phyloP scores from a whole-genome alignment of 768 basidiomycete species.

The Xanthoconium purpureum region DNA sequence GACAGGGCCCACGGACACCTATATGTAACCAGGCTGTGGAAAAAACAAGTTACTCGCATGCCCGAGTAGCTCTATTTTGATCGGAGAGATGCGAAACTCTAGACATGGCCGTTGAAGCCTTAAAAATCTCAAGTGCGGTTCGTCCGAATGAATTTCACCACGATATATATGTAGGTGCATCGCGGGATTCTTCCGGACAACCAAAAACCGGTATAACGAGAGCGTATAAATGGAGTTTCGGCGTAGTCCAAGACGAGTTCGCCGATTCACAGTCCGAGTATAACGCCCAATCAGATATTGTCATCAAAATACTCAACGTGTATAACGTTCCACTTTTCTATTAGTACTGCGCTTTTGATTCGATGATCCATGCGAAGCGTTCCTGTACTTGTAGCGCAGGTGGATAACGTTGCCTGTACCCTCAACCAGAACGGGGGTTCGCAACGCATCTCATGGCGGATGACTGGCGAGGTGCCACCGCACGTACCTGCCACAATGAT shows the following conservation, averaged over 20 bases:
- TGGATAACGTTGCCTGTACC: slow-evolving; percentile 23
- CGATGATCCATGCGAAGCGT: slow-evolving; percentile 20
- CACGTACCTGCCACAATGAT: slow-evolving; percentile 20
- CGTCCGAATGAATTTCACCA: slow-evolving; percentile 17
- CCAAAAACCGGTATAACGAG: slow-evolving; percentile 19
- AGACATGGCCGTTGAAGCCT: slow-evolving; percentile 15
- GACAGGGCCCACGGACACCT: slow-evolving; percentile 24
- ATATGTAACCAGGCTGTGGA: slow-evolving; percentile 11
- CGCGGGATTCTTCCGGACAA: slow-evolving; percentile 22
- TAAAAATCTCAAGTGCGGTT: slow-evolving; percentile 27
- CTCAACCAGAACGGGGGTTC: slow-evolving; percentile 13
- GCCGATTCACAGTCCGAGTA: slow-evolving; percentile 20
- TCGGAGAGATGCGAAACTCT: slow-evolving; percentile 25
- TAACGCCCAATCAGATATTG: slow-evolving; percentile 17
- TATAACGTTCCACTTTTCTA: slow-evolving; percentile 19
- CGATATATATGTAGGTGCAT: neutral
- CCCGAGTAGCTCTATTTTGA: slow-evolving; percentile 10
- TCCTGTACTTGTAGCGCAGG: slow-evolving; percentile 17
- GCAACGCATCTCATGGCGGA: slow-evolving; percentile 17
- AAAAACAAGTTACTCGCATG: slow-evolving; percentile 4
- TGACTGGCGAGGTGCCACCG: slow-evolving; percentile 25
- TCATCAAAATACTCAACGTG: slow-evolving; percentile 24
- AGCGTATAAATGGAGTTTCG: slow-evolving; percentile 27
- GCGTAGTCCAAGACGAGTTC: slow-evolving; percentile 21
- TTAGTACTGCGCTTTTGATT: slow-evolving; percentile 20